phyloP scores from a whole-genome alignment of 169 alveolate genomes.

The Toxoplasma gondii region DNA sequence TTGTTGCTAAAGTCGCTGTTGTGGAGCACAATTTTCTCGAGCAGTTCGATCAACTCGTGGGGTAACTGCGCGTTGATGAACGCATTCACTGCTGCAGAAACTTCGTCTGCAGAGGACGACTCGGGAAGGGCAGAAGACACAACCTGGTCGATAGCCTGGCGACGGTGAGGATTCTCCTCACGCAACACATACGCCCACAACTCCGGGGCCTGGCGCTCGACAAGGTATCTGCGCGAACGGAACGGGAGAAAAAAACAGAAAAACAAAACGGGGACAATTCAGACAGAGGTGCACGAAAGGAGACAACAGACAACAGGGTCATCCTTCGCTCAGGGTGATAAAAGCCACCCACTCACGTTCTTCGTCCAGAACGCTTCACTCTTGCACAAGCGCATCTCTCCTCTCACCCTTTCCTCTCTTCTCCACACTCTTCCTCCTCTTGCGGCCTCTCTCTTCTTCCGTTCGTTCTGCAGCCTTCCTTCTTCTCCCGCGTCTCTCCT shows the following conservation, averaged over 20 bases:
- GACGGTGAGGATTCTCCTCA: conserved; percentile 91
- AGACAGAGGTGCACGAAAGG: neutral
- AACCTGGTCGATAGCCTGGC: conserved; percentile 95
- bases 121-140: conserved; percentile 96
- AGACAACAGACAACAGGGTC: neutral
- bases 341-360: too few species aligned
- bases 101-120: conserved; percentile 95
- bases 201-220: conserved; percentile 95
- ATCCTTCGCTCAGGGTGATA: neutral
- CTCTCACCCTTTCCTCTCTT: too few species aligned
- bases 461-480: too few species aligned
- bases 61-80: conserved; percentile 96
- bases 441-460: neutral
- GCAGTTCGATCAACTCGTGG: conserved; percentile 93
- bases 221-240: conserved; percentile 86
- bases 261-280: neutral
- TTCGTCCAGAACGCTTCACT: too few species aligned
- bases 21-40: conserved; percentile 96
- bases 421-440: too few species aligned
- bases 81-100: conserved; percentile 97
- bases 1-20: conserved; percentile 95
- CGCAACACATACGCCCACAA: conserved; percentile 95
- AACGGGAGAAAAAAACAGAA: neutral
- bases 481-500: neutral
- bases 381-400: too few species aligned